phyloP scores from a whole-genome alignment of 1,139 yeast genomes.

The Meyerozyma guilliermondii region DNA sequence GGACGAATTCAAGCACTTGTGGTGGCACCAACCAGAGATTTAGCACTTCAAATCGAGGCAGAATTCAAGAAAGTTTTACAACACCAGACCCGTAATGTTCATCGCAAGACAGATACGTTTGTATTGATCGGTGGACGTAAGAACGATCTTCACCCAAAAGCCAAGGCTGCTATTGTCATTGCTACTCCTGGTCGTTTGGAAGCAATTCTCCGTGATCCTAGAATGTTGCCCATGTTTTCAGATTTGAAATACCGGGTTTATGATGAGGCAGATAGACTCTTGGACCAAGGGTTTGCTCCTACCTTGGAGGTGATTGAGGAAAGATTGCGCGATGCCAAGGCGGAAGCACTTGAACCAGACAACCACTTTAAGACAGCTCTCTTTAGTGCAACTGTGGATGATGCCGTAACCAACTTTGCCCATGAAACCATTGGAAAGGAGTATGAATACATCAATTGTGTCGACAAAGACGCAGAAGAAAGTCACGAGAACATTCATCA shows the following conservation, averaged over 20 bases:
- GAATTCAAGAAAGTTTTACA: slow-evolving; percentile 49
- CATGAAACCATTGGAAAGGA: slow-evolving; percentile 56
- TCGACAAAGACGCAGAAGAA: slow-evolving; percentile 67
- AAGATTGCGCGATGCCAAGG: slow-evolving; percentile 31
- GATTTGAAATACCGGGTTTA: slow-evolving; percentile 62
- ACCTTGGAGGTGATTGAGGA: slow-evolving; percentile 55
- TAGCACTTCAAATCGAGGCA: slow-evolving; percentile 77
- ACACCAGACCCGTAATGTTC: slow-evolving; percentile 11
- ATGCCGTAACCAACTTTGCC: slow-evolving; percentile 63
- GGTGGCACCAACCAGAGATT: slow-evolving; percentile 88
- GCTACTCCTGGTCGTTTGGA: slow-evolving; percentile 89
- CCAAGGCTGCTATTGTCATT: slow-evolving; percentile 51
- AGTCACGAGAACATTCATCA: slow-evolving; percentile 79
- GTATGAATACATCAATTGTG: slow-evolving; percentile 71
- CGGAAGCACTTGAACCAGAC: slow-evolving; percentile 17
- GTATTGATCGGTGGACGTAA: slow-evolving; percentile 39
- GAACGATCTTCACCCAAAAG: slow-evolving; percentile 14
- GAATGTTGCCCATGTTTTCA: slow-evolving; percentile 44
- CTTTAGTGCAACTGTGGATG: slow-evolving; percentile 85
- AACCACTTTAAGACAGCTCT: slow-evolving; percentile 55
- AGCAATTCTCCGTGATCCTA: slow-evolving; percentile 49
- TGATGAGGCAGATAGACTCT: slow-evolving; percentile 85
- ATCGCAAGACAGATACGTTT: slow-evolving; percentile 16
- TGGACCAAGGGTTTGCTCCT: slow-evolving; percentile 72
- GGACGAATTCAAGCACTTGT: slow-evolving; percentile 52